A percentile compares a stretch with the other conserved stretches of the same genome.
Conservation (phyloP, 2,329 filamentous ascomycete genomes). For the Penicillium griseofulvum region DNA sequence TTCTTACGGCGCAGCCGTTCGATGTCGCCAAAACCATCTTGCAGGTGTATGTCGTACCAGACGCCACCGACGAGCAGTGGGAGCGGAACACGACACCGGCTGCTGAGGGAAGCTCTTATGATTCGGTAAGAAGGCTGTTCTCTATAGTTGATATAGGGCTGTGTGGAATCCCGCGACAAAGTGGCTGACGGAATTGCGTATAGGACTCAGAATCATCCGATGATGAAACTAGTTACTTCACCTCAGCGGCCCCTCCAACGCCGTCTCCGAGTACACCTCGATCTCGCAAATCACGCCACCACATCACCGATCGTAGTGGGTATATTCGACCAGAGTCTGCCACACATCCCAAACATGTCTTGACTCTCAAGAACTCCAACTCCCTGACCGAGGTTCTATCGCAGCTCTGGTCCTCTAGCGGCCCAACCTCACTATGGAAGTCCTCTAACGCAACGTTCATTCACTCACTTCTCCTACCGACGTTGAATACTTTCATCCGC, state of each 20-base stretch:
- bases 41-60: constrained; percentile 64
- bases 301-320: constrained; percentile 48
- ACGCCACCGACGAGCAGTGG: constrained; percentile 33
- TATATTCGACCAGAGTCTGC: constrained; percentile 43
- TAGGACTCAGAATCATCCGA: constrained; percentile 54
- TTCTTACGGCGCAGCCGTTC: constrained; percentile 90
- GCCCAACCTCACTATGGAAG: constrained; percentile 92
- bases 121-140: constrained; percentile 27
- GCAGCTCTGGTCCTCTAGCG: constrained; percentile 85
- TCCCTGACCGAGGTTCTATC: constrained; percentile 83
- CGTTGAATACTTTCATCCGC: constrained; percentile 87
- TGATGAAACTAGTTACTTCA: constrained; percentile 84
- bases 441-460: constrained; percentile 88
- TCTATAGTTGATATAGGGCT: not conserved
- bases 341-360: constrained; percentile 54
- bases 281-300: constrained; percentile 37
- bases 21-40: constrained; percentile 94
- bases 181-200: constrained; percentile 9
- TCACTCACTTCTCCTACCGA: constrained; percentile 80
- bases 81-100: constrained; percentile 27
- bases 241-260: constrained; percentile 53
- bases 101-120: constrained; percentile 30
- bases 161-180: not conserved
- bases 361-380: constrained; percentile 70
- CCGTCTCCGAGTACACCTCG: constrained; percentile 43